Base-by-base conservation (phyloP, 2,329 filamentous ascomycete species). In the Aspergillus melleus region DNA sequence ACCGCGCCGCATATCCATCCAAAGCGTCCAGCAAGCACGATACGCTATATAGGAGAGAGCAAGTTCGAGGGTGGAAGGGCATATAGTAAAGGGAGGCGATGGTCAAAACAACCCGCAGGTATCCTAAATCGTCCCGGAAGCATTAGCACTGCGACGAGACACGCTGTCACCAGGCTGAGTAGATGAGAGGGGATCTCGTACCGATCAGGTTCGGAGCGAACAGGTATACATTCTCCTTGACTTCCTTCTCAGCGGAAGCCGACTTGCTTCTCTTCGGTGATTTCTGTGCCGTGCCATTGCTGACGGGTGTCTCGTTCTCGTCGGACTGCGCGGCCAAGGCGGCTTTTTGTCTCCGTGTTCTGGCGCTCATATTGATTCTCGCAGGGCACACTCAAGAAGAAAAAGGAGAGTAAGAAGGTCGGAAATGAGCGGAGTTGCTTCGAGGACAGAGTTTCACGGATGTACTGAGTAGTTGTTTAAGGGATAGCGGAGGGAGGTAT, bases 31-130 rank as follows among this genome's bases (percentile, higher is more conserved):
- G 89, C 49, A 98, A 86, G 76, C 95, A 98, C 26, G 94, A 98
- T 60, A 99, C 81, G 74, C 89, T 94, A 83, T 99, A 99, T 16
- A 80, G 71, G 55, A 93, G 77, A 60, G 91, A 93, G 80, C 94
- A 98, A 42, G 93, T 96, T 70, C 94, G 90, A n/a, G 94, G 94
- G 77, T 99, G 95, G 56, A 98, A 86, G 54, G 95, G 94, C 95
- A 99, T 99, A 82, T 97, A 99, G 82, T 98, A 96, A 66, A 99
- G 88, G 29, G 95, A 97, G 52, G 90, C 91, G 70, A 97, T 81
- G 69, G 93, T 92, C 66, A 94, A 85, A 64, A 94, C 80, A 72
- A 95, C 89, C 70, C 91, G 88, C 59, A 80, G 83, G 77, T 94
- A 94, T 67, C 90, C 90, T 92, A 65, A 54, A 52, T 42, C 44